Conservation (phyloP, 495 filamentous ascomycete species). For the Penicillium psychrofluorescens region DNA sequence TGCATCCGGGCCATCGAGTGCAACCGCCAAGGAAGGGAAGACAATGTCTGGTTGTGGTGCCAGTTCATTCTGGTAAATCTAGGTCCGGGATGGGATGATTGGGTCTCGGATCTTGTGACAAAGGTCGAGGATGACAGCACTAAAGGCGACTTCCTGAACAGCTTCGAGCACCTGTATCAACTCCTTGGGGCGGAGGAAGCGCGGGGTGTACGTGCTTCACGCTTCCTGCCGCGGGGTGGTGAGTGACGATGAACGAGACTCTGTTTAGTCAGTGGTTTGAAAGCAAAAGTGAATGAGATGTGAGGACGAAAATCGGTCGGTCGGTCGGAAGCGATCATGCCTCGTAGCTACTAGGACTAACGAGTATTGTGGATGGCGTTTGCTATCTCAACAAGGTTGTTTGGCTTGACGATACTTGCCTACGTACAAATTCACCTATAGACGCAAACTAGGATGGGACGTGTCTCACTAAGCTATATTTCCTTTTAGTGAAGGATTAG, state of each 20-base stretch:
- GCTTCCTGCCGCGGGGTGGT: not conserved
- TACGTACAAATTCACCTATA: no score
- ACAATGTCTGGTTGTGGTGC: constrained; percentile 4
- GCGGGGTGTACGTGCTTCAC: not conserved
- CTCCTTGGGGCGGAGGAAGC: not conserved
- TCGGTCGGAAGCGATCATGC: no score
- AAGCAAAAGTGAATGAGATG: not conserved
- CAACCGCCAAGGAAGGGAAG: not conserved
- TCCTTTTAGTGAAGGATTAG: no score
- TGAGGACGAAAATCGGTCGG: no score
- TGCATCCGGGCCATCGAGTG: constrained; percentile 4
- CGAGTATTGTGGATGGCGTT: no score
- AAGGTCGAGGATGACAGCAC: not conserved
- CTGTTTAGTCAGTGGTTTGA: no score
- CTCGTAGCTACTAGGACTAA: no score
- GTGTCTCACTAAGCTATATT: no score
- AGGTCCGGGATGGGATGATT: constrained; percentile 1
- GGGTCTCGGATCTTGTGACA: not conserved
- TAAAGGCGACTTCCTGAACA: not conserved
- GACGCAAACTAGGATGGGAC: no score
- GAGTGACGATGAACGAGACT: not conserved
- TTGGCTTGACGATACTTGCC: no score
- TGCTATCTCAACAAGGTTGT: no score
- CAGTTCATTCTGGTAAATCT: constrained; percentile 5
- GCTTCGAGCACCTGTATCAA: not conserved